Conservation (phyloP, 2,329 filamentous ascomycete species). For the Rutstroemia sp. region DNA sequence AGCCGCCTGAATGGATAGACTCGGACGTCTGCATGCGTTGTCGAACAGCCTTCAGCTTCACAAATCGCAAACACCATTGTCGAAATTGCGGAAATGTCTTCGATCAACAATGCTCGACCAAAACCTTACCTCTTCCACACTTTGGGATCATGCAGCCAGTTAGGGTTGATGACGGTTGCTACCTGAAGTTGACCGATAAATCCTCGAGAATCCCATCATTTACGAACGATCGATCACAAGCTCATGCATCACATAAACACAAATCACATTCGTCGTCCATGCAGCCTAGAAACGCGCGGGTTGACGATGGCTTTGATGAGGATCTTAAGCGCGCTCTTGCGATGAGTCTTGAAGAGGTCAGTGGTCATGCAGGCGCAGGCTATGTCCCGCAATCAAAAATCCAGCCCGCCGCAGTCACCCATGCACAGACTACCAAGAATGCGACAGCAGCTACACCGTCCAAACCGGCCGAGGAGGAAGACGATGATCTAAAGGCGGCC, state of each 20-base stretch:
- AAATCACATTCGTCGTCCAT: slow-evolving; percentile 56
- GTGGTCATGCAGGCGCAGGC: slow-evolving; percentile 60
- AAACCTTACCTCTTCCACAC: slow-evolving; percentile 80
- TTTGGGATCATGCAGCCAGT: slow-evolving; percentile 87
- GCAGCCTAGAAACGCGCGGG: slow-evolving; percentile 83
- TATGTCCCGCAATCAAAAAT: slow-evolving; percentile 61
- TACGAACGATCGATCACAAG: slow-evolving; percentile 38
- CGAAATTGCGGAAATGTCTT: slow-evolving; percentile 98
- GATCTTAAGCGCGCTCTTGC: slow-evolving; percentile 88
- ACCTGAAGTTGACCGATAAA: slow-evolving; percentile 79
- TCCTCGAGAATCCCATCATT: slow-evolving; percentile 38
- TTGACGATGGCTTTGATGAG: slow-evolving; percentile 89
- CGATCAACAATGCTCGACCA: slow-evolving; percentile 88
- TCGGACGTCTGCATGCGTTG: slow-evolving; percentile 99
- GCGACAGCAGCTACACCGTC: slow-evolving; percentile 31
- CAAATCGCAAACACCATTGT: slow-evolving; percentile 97
- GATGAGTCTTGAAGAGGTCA: slow-evolving; percentile 94
- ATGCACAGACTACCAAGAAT: slow-evolving; percentile 18
- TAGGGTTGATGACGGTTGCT: slow-evolving; percentile 92
- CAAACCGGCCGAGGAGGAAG: slow-evolving; percentile 69
- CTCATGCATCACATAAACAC: slow-evolving; percentile 49
- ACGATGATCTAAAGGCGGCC: slow-evolving; percentile 86
- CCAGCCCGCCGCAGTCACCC: slow-evolving; percentile 26
- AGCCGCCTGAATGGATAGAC: slow-evolving; percentile 96
- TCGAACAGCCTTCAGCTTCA: slow-evolving; percentile 90